Evolutionary conservation across 306 rosid species (phyloP).

Genomic region (Prosopis cineraria): DNA sequence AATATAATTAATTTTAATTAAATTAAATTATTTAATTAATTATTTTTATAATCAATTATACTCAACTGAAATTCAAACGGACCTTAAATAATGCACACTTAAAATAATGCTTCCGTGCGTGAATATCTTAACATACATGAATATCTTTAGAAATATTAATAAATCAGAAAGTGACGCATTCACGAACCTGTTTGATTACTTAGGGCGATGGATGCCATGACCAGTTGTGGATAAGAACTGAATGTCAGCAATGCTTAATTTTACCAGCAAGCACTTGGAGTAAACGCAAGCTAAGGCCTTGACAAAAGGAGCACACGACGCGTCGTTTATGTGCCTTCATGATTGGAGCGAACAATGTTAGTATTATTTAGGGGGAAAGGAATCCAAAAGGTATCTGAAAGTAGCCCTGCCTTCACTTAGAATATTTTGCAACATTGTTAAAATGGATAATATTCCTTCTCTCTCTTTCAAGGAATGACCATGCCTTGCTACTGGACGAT

Average conservation of each 20-base stretch:
- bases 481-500: neutral
- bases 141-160: neutral
- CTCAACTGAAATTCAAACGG: too few species aligned
- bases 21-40: too few species aligned
- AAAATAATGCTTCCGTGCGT: too few species aligned
- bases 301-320: neutral
- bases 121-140: neutral
- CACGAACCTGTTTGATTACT: neutral
- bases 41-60: too few species aligned
- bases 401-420: neutral
- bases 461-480: neutral
- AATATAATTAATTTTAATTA: too few species aligned
- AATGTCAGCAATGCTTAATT: neutral
- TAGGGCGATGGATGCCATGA: neutral
- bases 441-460: neutral
- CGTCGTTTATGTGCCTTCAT: neutral
- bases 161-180: neutral
- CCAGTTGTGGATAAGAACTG: neutral
- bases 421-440: neutral
- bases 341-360: neutral
- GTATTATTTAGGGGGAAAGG: neutral
- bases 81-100: too few species aligned
- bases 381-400: neutral
- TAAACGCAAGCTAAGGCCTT: conserved; percentile 5
- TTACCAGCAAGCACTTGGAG: neutral